These are phyloP conservation scores for Cerrena zonata DNA, from an alignment of 1,284 basidiomycete species.

Conservation along the genomic window DNA sequence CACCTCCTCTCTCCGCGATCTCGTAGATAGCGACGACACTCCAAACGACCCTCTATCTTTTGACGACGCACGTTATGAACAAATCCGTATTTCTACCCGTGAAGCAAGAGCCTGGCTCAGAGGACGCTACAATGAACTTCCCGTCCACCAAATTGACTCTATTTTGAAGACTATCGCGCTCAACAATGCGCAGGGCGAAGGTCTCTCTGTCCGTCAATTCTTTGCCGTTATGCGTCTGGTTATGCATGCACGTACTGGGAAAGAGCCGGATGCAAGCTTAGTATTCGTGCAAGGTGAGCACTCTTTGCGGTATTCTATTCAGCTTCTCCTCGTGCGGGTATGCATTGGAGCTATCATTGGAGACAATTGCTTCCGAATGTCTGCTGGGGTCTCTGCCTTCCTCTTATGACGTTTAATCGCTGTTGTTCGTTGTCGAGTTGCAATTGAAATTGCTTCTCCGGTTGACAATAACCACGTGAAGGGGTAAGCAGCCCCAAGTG, in stretches of 20 bases:
- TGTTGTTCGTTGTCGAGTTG: too few species aligned
- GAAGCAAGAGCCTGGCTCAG: conserved; percentile 71
- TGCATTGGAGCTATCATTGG: too few species aligned
- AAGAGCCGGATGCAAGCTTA: conserved; percentile 51
- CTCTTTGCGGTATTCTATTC: not conserved
- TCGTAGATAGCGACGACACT: conserved; percentile 34
- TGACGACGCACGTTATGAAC: conserved; percentile 48
- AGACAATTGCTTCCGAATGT: too few species aligned
- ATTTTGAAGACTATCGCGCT: conserved; percentile 61
- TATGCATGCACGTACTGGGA: conserved; percentile 55
- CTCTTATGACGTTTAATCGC: not conserved
- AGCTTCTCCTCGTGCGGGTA: too few species aligned
- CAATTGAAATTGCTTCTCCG: too few species aligned
- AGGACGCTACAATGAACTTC: conserved; percentile 55
- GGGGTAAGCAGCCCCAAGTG: too few species aligned
- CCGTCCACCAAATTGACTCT: conserved; percentile 50
- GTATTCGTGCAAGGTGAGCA: conserved; percentile 67
- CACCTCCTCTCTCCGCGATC: conserved; percentile 53
- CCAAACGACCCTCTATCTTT: conserved; percentile 18
- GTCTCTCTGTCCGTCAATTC: conserved; percentile 62
- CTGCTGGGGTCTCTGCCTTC: too few species aligned
- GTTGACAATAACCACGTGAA: too few species aligned
- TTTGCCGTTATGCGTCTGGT: conserved; percentile 66
- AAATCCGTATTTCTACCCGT: conserved; percentile 47
- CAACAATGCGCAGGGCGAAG: conserved; percentile 44